Conservation (phyloP, 192 early-diverging fungal genomes). For the Funneliformis mosseae region DNA sequence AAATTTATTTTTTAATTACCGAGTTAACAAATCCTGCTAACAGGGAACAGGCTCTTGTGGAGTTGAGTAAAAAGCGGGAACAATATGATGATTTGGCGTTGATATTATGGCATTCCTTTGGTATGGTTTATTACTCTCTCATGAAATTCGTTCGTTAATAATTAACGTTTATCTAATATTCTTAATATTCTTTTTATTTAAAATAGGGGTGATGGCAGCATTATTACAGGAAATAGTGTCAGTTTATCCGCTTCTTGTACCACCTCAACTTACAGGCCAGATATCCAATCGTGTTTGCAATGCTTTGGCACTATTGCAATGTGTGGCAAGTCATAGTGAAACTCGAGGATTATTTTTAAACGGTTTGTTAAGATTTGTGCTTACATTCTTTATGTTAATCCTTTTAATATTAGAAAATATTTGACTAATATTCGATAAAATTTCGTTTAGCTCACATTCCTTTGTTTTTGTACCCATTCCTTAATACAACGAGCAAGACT, state of each 20-base stretch:
- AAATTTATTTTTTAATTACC: conserved; percentile 85
- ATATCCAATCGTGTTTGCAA: conserved; percentile 96
- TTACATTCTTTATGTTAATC: neutral
- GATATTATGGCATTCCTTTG: conserved; percentile 97
- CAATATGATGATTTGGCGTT: conserved; percentile 94
- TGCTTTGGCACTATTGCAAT: conserved; percentile 92
- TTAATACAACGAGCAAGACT: conserved; percentile 94
- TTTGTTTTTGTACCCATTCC: conserved; percentile 95
- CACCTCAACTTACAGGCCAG: conserved; percentile 83
- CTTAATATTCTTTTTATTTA: neutral
- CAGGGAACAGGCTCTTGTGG: conserved; percentile 90
- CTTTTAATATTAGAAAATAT: neutral
- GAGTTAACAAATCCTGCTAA: conserved; percentile 76
- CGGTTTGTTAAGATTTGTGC: conserved; percentile 50
- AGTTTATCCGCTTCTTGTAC: conserved; percentile 90
- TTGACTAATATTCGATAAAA: conserved; percentile 11
- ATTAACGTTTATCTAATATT: conserved; percentile 1
- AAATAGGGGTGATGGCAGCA: conserved; percentile 87
- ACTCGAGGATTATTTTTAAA: conserved; percentile 81
- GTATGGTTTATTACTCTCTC: conserved; percentile 41
- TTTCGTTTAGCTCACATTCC: conserved; percentile 83
- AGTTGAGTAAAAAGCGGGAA: conserved; percentile 93
- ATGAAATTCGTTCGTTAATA: neutral
- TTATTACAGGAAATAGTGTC: conserved; percentile 94
- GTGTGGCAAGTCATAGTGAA: conserved; percentile 92